These are phyloP conservation scores for Protostelium mycophagum DNA, from an alignment of 78 protist genomes.

Conservation along the genomic window DNA sequence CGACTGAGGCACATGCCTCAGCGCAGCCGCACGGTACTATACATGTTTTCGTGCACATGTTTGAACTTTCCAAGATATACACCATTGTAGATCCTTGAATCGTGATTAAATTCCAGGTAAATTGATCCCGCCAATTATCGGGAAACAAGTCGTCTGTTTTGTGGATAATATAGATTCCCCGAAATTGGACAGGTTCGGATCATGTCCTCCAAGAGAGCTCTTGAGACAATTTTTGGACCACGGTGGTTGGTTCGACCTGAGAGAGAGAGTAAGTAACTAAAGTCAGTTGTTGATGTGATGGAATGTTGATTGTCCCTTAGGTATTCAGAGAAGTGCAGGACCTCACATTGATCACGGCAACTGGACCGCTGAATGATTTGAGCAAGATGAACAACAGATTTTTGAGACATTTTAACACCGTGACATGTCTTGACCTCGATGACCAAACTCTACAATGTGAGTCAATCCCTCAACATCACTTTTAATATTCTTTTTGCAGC, in stretches of 20 bases:
- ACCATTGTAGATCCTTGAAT: no score
- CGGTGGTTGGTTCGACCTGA: slow-evolving; percentile 83
- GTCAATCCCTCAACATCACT: no score
- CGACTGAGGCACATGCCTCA: no score
- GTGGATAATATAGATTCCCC: slow-evolving; percentile 95
- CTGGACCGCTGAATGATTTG: background rate
- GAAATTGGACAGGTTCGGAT: slow-evolving; percentile 67
- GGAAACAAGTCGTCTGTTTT: slow-evolving; percentile 56
- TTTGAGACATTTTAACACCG: background rate
- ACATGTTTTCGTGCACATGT: no score
- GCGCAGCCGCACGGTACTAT: no score
- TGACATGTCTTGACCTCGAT: background rate
- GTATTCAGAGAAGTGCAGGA: background rate
- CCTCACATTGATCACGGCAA: background rate
- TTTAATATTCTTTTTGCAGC: no score
- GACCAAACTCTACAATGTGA: background rate
- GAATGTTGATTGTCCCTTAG: background rate
- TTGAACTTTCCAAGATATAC: no score
- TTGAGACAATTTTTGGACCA: slow-evolving; percentile 86
- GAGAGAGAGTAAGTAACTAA: slow-evolving; percentile 31
- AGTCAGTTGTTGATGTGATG: background rate
- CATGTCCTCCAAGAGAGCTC: slow-evolving; percentile 92
- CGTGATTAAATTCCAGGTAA: background rate
- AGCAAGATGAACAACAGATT: background rate
- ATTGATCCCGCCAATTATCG: slow-evolving; percentile 71